Evolutionary conservation across 768 basidiomycete species (phyloP).

Genomic region (Rhodotorula taiwanensis): DNA sequence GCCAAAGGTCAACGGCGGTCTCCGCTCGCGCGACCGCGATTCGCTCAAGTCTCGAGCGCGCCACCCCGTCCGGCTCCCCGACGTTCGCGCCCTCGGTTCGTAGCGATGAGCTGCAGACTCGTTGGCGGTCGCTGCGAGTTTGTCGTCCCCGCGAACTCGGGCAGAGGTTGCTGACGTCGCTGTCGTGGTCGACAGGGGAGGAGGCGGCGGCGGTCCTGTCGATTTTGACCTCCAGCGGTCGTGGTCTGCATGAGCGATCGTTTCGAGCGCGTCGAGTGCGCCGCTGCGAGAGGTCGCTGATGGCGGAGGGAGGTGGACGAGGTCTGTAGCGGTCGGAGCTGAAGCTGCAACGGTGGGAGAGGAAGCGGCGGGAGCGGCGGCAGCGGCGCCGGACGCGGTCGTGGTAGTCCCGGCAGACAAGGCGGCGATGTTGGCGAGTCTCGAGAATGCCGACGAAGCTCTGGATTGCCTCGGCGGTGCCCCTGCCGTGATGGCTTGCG

Average conservation of each 20-base stretch:
- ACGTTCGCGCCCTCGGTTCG: no score
- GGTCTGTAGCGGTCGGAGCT: not conserved
- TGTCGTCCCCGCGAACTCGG: no score
- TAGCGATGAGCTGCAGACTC: no score
- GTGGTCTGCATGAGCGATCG: constrained; percentile 15
- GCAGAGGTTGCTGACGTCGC: no score
- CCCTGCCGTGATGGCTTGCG: no score
- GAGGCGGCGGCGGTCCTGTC: no score
- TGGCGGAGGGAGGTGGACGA: not conserved
- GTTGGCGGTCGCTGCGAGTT: no score
- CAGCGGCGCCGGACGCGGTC: not conserved
- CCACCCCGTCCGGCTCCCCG: constrained; percentile 2
- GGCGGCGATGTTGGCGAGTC: not conserved
- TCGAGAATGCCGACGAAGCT: not conserved
- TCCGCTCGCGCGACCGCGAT: constrained; percentile 18
- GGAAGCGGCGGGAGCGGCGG: no score
- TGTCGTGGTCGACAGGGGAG: no score
- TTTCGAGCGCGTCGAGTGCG: constrained; percentile 30
- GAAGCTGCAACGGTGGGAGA: no score
- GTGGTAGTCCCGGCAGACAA: not conserved
- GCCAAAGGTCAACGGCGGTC: not conserved
- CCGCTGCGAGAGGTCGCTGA: not conserved
- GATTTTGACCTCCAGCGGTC: not conserved
- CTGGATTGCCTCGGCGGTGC: not conserved
- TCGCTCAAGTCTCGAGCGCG: constrained; percentile 15